phyloP scores from a whole-genome alignment of 1,284 basidiomycete genomes.

The Neolentinus lepideus region DNA sequence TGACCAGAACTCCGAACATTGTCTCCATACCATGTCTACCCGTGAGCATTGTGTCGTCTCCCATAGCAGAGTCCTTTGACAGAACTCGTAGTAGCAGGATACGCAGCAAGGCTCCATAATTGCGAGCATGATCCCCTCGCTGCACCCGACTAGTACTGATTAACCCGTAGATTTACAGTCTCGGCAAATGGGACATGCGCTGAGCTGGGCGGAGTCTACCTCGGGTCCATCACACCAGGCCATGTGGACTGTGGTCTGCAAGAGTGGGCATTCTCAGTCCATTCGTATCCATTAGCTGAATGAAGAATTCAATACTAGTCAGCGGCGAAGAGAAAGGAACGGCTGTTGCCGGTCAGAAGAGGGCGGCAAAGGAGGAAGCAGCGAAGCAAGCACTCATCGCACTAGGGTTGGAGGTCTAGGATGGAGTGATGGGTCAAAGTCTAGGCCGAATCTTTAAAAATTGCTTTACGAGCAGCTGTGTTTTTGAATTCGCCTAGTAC shows the following conservation, averaged over 20 bases:
- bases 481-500: too few relatives aligned
- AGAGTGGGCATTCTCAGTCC: slow-evolving; percentile 28
- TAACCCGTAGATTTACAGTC: not conserved
- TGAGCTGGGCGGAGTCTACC: slow-evolving; percentile 33
- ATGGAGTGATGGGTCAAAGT: too few relatives aligned
- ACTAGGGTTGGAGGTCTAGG: slow-evolving; percentile 17
- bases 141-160: not conserved
- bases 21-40: not conserved
- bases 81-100: not conserved
- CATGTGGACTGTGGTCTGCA: slow-evolving; percentile 47
- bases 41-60: slow-evolving; percentile 6
- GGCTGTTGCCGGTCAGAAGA: slow-evolving; percentile 32
- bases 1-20: not conserved
- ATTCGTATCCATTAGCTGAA: not conserved
- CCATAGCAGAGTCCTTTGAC: not conserved
- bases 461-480: too few relatives aligned
- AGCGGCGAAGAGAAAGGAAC: slow-evolving; percentile 36
- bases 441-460: too few relatives aligned
- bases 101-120: not conserved
- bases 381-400: slow-evolving; percentile 33
- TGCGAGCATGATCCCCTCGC: not conserved
- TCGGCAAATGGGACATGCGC: slow-evolving; percentile 9
- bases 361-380: slow-evolving; percentile 46
- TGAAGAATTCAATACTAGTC: slow-evolving; percentile 28
- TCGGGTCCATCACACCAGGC: slow-evolving; percentile 33